Conservation (phyloP, 2,329 filamentous ascomycete species). For the Decorospora gaudefroyi region DNA sequence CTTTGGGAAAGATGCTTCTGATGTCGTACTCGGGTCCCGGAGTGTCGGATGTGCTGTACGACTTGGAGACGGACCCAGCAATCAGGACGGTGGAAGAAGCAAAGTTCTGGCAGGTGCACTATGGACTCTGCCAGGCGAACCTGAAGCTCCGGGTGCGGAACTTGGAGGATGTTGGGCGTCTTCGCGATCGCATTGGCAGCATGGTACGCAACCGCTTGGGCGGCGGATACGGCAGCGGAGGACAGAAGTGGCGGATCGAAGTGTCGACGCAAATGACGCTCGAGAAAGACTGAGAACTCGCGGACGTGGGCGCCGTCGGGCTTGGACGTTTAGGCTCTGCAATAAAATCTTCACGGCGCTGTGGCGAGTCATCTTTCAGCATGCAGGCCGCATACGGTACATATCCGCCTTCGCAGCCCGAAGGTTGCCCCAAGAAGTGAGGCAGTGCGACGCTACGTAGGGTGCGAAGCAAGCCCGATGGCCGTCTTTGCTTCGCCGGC, state of each 20-base stretch:
- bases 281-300: constrained; percentile 51
- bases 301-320: constrained; percentile 25
- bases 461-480: constrained; percentile 4
- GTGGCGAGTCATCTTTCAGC: constrained; percentile 28
- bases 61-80: constrained; percentile 79
- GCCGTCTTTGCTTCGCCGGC: constrained; percentile 18
- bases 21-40: constrained; percentile 76
- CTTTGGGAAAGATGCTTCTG: constrained; percentile 89
- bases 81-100: constrained; percentile 83
- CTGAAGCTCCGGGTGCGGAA: constrained; percentile 75
- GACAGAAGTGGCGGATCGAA: constrained; percentile 90
- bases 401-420: constrained; percentile 30
- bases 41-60: constrained; percentile 75
- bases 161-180: constrained; percentile 65
- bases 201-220: constrained; percentile 84
- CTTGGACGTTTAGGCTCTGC: constrained; percentile 22
- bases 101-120: constrained; percentile 98
- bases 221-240: constrained; percentile 81
- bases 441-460: constrained; percentile 14
- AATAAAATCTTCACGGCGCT: constrained; percentile 26
- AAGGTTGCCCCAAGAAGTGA: constrained; percentile 22
- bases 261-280: constrained; percentile 79
- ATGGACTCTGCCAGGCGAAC: constrained; percentile 94
- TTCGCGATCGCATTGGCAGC: constrained; percentile 75
- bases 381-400: constrained; percentile 11